Conservation (phyloP, 768 basidiomycete genomes). For the Cystobasidium onofrii region DNA sequence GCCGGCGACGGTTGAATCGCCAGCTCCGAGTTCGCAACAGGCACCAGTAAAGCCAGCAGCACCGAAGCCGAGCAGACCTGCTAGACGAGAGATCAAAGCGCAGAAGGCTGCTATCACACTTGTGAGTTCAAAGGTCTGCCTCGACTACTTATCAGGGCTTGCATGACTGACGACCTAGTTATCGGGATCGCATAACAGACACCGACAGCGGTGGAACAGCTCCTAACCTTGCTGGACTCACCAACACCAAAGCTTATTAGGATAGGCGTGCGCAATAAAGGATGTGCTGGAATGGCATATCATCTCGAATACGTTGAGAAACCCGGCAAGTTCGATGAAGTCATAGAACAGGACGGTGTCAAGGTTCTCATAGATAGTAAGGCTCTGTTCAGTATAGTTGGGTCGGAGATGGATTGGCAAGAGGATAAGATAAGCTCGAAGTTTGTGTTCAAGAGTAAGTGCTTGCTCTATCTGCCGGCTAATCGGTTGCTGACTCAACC, state of each 20-base stretch:
- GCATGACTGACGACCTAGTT: not conserved
- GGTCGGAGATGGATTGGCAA: slow-evolving; percentile 98
- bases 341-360: slow-evolving; percentile 91
- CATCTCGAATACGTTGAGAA: slow-evolving; percentile 91
- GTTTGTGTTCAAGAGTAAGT: slow-evolving; percentile 46
- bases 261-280: slow-evolving; percentile 92
- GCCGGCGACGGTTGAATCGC: not conserved
- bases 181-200: slow-evolving; percentile 53
- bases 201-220: slow-evolving; percentile 63
- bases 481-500: not conserved
- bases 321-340: slow-evolving; percentile 85
- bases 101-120: slow-evolving; percentile 47
- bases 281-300: slow-evolving; percentile 83
- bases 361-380: slow-evolving; percentile 79
- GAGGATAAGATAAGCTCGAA: slow-evolving; percentile 72
- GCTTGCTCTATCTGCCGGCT: no score
- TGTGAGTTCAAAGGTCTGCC: slow-evolving; percentile 39
- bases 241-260: slow-evolving; percentile 87
- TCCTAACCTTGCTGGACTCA: slow-evolving; percentile 57
- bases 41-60: not conserved
- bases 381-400: slow-evolving; percentile 94
- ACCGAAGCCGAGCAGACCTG: not conserved
- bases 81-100: slow-evolving; percentile 35
- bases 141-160: not conserved
- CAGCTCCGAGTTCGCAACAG: not conserved